These are phyloP conservation scores for Ammopiptanthus mongolicus DNA, from an alignment of 306 rosid genomes.

Conservation along the genomic window DNA sequence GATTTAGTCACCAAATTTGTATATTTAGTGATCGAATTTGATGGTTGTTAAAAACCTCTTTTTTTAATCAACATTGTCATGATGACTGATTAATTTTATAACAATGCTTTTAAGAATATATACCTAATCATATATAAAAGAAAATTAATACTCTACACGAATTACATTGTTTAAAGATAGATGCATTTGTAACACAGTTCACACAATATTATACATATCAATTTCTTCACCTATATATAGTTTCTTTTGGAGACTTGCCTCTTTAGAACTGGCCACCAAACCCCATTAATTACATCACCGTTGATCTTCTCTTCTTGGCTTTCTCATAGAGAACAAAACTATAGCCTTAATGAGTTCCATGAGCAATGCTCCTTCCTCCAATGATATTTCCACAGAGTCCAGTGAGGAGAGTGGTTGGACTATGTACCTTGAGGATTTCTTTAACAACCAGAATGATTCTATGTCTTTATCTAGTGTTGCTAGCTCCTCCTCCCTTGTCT, in stretches of 20 bases:
- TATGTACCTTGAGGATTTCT: constrained; percentile 62
- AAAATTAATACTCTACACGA: background rate
- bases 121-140: background rate
- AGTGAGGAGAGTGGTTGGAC: constrained; percentile 89
- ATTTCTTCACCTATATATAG: constrained; percentile 15
- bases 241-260: constrained; percentile 9
- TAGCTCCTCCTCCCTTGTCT: constrained; percentile 25
- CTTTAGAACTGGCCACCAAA: constrained; percentile 33
- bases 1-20: too few species aligned
- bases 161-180: too few species aligned
- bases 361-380: constrained; percentile 20
- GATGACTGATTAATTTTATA: too few species aligned
- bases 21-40: too few species aligned
- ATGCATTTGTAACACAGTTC: too few species aligned
- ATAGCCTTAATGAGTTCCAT: constrained; percentile 30
- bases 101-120: too few species aligned
- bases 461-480: constrained; percentile 25
- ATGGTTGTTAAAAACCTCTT: too few species aligned
- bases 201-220: too few species aligned
- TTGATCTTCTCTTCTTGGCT: constrained; percentile 14
- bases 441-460: constrained; percentile 13
- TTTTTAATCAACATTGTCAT: too few species aligned
- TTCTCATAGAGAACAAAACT: background rate
- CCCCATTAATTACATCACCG: constrained; percentile 15
- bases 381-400: constrained; percentile 5